Base-by-base conservation (phyloP, 1,284 basidiomycete species). In the Ganoderma sp. region DNA sequence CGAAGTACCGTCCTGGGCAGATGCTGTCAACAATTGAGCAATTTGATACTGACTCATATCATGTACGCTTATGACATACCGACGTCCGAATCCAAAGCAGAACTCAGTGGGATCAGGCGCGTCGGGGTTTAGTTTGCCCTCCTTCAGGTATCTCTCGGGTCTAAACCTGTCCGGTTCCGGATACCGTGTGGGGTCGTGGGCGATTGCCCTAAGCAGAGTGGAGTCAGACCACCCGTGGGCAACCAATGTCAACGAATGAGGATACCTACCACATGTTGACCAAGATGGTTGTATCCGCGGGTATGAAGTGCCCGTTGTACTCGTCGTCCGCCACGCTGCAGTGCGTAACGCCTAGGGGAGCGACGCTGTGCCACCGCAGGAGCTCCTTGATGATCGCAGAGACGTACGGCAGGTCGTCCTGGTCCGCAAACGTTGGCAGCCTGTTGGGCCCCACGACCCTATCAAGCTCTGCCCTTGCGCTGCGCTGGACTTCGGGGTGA, bases 401-500 rank as follows among this genome's bases (percentile, higher is more conserved):
- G 10, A 78, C 65, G 54, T 79, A 79, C 6, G 75, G 77, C 1
- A 79, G 72, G 2, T 64, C 54, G 0, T 66, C 61, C 6, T 72
- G 69, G 59, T 79, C 78, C 2, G 62, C 62, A 41, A 77, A 69
- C 15, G 67, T 72, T 1, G 78, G 79, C 0, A 79, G 66, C 8
- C 78, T 70, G 0, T 73, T 66, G 14, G 57, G 50, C n/a, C 75
- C 75, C 7, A 78, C 52, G 12, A 76, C 73, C 0, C 58, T 54
- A 22, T 76, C 76, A 34, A 80, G 69, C 48, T 80, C 79, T 5
- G 65, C 74, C 43, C 76, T 78, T 0, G 78, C 79, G 7, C 70
- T 71, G 22, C 42, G 57, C 45, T 77, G 75, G 2, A 77, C 73
- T 0, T 76, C 68, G 0, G 79, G 79, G 61, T 73, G 60, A 0